These are phyloP conservation scores for Nannochloropsis oceanica DNA, from an alignment of 108 stramenopile species.

Conservation along the genomic window DNA sequence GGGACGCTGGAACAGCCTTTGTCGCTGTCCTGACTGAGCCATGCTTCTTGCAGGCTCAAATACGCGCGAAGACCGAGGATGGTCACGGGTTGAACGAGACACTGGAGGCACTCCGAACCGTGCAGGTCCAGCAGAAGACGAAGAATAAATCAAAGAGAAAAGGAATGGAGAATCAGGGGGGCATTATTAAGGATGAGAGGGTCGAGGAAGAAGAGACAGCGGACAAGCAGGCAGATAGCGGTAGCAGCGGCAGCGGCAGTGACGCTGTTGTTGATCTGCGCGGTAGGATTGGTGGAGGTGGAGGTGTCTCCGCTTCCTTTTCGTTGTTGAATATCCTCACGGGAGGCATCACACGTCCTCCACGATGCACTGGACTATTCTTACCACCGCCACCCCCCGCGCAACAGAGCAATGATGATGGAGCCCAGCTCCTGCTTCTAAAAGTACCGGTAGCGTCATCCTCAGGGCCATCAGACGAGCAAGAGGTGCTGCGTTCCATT, in stretches of 20 bases:
- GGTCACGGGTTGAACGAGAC: background rate
- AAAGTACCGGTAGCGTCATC: too few species aligned
- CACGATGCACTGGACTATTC: too few species aligned
- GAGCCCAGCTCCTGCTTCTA: too few species aligned
- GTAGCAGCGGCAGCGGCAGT: background rate
- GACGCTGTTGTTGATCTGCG: background rate
- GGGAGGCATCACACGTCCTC: too few species aligned
- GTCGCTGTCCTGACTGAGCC: background rate
- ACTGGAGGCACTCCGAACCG: background rate
- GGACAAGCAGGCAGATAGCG: background rate
- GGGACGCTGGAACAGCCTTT: background rate
- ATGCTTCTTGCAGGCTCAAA: background rate
- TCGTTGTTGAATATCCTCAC: too few species aligned
- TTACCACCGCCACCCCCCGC: too few species aligned
- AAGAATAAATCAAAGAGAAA: background rate
- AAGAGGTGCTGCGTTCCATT: too few species aligned
- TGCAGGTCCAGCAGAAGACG: background rate
- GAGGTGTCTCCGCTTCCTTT: too few species aligned
- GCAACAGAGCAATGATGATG: too few species aligned
- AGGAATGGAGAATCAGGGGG: background rate
- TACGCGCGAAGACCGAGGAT: background rate
- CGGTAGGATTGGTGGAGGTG: background rate
- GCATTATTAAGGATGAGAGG: background rate
- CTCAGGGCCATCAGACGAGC: too few species aligned
- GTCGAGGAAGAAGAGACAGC: background rate